phyloP scores from a whole-genome alignment of 306 rosid species.

The Comarum palustre region DNA sequence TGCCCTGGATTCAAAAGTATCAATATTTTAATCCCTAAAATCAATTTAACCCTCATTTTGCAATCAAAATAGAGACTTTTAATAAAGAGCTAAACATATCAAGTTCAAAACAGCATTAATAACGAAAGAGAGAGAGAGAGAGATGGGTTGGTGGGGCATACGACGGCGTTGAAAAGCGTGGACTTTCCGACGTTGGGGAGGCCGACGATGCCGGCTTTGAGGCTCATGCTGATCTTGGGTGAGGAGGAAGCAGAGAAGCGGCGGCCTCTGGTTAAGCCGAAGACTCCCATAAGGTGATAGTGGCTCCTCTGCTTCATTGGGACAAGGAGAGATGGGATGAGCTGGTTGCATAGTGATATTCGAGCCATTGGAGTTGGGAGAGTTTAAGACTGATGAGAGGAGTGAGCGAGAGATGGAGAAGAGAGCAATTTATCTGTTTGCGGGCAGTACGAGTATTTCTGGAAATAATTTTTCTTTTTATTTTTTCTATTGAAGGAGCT shows the following conservation, averaged over 20 bases:
- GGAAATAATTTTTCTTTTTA: not conserved
- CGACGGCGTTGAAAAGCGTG: constrained; percentile 95
- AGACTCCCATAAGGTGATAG: constrained; percentile 31
- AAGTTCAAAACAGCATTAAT: not conserved
- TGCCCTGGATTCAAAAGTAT: not conserved
- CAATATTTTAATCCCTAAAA: not conserved
- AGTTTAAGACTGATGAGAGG: not conserved
- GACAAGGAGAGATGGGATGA: constrained; percentile 33
- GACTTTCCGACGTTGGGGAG: constrained; percentile 98
- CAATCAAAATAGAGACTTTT: not conserved
- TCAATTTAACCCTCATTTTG: not conserved
- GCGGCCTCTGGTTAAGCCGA: constrained; percentile 31
- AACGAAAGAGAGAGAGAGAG: constrained; percentile 12
- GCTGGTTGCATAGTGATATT: constrained; percentile 23
- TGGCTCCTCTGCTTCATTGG: constrained; percentile 58
- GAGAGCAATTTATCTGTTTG: constrained; percentile 14
- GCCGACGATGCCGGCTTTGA: constrained; percentile 91
- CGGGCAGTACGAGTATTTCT: not conserved
- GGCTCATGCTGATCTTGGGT: constrained; percentile 82
- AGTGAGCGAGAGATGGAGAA: not conserved
- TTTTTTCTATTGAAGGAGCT: too few relatives aligned
- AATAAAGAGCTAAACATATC: not conserved
- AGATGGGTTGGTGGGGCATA: constrained; percentile 28
- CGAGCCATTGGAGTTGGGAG: constrained; percentile 30
- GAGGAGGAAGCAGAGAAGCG: constrained; percentile 62